A percentile compares a stretch with the other conserved stretches of the same genome.
phyloP scores from a whole-genome alignment of 768 basidiomycete genomes.

The Galerina sulciceps region DNA sequence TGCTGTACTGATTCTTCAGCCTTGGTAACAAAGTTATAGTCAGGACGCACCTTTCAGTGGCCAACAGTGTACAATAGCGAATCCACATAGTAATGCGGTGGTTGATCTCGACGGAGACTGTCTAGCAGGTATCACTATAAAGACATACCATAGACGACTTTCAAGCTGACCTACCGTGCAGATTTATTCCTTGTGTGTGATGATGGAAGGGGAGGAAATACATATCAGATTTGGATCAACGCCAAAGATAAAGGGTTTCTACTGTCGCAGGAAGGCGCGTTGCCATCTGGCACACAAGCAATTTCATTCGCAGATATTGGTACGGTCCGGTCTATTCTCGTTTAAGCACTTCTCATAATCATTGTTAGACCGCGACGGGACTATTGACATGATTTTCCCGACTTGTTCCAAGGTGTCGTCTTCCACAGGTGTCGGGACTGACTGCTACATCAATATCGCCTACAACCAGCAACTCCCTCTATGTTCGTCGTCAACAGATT shows the following conservation, averaged over 20 bases:
- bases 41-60: conserved; percentile 63
- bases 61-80: conserved; percentile 73
- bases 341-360: background rate
- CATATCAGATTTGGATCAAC: conserved; percentile 94
- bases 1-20: background rate
- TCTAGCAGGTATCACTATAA: conserved; percentile 67
- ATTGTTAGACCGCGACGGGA: conserved; percentile 85
- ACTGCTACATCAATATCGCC: conserved; percentile 87
- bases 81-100: conserved; percentile 94
- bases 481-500: conserved; percentile 63
- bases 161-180: conserved; percentile 26
- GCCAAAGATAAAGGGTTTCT: conserved; percentile 76
- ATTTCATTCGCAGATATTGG: conserved; percentile 93
- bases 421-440: conserved; percentile 70
- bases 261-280: conserved; percentile 63
- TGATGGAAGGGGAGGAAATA: conserved; percentile 57
- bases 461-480: conserved; percentile 91
- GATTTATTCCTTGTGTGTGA: conserved; percentile 92
- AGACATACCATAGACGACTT: background rate
- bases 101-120: conserved; percentile 97
- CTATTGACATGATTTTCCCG: conserved; percentile 92
- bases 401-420: conserved; percentile 77
- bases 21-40: conserved; percentile 35
- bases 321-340: conserved; percentile 32
- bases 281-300: conserved; percentile 79